Conservation (phyloP, 1,284 basidiomycete species). For the Boletus smithii region DNA sequence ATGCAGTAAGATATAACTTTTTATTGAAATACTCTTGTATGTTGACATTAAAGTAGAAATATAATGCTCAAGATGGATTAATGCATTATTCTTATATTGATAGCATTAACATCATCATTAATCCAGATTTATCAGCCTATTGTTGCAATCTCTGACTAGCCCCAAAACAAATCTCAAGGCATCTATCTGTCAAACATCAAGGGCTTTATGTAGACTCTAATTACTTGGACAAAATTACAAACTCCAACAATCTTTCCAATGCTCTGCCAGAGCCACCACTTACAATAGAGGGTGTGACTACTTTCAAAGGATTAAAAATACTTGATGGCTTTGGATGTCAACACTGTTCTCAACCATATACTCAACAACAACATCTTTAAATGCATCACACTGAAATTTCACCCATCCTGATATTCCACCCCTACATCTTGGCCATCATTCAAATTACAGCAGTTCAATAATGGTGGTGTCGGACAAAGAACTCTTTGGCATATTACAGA, state of each 20-base stretch:
- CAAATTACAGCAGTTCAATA: background rate
- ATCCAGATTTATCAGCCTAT: background rate
- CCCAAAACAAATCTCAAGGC: background rate
- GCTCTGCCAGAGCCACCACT: background rate
- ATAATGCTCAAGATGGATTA: background rate
- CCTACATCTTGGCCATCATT: background rate
- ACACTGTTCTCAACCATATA: background rate
- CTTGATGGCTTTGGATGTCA: background rate
- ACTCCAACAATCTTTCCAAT: background rate
- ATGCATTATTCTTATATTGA: too few relatives aligned
- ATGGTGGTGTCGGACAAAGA: too few relatives aligned
- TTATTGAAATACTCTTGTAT: too few relatives aligned
- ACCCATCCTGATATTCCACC: background rate
- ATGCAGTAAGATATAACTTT: too few relatives aligned
- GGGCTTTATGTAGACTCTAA: background rate
- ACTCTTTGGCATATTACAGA: too few relatives aligned
- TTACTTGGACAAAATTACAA: background rate
- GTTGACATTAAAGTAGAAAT: too few relatives aligned
- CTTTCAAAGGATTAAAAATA: background rate
- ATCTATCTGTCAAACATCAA: background rate
- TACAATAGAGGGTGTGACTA: background rate
- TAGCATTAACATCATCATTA: too few relatives aligned
- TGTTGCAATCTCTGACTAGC: background rate
- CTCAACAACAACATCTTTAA: background rate
- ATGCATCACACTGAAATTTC: background rate